Base-by-base conservation (phyloP, 768 basidiomycete species). In the Mycena galopus region DNA sequence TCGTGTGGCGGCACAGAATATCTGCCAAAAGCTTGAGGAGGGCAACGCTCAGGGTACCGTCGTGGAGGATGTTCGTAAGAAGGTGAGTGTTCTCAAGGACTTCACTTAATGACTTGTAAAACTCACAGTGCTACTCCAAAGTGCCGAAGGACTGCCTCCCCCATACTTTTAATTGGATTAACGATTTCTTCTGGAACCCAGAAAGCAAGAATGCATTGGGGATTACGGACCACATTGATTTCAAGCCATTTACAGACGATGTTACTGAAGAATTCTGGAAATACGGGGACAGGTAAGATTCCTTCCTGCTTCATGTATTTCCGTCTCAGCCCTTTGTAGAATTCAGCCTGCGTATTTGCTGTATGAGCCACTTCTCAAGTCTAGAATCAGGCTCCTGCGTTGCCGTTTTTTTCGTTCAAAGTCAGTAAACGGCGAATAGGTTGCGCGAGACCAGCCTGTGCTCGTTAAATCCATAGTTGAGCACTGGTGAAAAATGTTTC, bases 341-440 rank as follows among this genome's bases (percentile, higher is more conserved):
- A 33, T 57, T 14, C 67, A 50, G 25, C 30, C 62, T 73, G 77
- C 57, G 37, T 77, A 81, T 56, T 70, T 75, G 7, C 58, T 81
- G 14, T 80, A 79, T 51, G 67, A 55, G 25, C 80, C 79, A 0
- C 72, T 82, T 29, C 76, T 81, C 25, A 35, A 67, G 1, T 77
- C 77, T 59, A 77, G 81, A 11, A 79, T 82, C 59, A 73, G 80
- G 33, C 27, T 81, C 57, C 29, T 81, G 51, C 77, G 80, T 35
- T 11, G 19, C 44, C 32, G 16, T 35, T 32, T 19, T 21, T 33
- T 16, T 25, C 12, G 8, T 6, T 27, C 39, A 39, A 39, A 25
- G 5, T 53, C 29, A n/a, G 7, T 21, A 3, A 51, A 19, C 2
- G 19, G 5, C 42, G 39, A 39, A 39, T 39, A 76, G 77, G 65